Evolutionary conservation across 208 protist genomes (phyloP).

Genomic region (Paratrypanosoma confusum): DNA sequence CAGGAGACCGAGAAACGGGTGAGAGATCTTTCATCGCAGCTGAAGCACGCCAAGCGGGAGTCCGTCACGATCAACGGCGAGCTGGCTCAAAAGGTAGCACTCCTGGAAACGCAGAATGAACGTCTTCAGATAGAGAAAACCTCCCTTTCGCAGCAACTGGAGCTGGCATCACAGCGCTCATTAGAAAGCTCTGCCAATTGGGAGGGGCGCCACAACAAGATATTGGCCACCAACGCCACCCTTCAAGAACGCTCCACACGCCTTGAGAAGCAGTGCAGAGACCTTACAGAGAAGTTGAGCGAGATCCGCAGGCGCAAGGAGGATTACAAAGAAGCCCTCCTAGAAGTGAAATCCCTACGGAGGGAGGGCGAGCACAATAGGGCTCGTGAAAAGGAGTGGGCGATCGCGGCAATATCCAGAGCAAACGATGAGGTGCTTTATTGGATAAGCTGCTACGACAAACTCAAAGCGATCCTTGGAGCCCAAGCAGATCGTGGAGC

Average conservation of each 20-base stretch:
- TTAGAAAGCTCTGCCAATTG: not conserved
- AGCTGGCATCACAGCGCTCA: not conserved
- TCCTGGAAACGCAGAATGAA: not conserved
- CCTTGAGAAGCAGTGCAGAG: constrained; percentile 20
- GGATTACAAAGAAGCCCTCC: constrained; percentile 71
- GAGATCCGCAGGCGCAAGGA: constrained; percentile 28
- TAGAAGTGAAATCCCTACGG: constrained; percentile 41
- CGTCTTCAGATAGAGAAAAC: not conserved
- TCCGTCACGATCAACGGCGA: constrained; percentile 1
- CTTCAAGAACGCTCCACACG: constrained; percentile 6
- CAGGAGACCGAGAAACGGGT: constrained; percentile 2
- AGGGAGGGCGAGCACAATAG: constrained; percentile 49
- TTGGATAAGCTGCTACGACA: constrained; percentile 68
- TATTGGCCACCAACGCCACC: not conserved
- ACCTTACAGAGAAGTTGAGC: constrained; percentile 3
- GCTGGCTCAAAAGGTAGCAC: not conserved
- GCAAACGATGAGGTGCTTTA: constrained; percentile 65
- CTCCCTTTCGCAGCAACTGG: not conserved
- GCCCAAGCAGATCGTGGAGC: not conserved
- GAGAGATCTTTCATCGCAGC: not conserved
- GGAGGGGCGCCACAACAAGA: not conserved
- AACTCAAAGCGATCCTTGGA: constrained; percentile 60
- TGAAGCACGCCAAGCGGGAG: constrained; percentile 4
- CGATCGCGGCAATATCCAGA: constrained; percentile 40
- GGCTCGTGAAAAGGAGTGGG: constrained; percentile 36